Conservation (phyloP, 192 early-diverging fungal species). For the Entomortierella beljakovae region DNA sequence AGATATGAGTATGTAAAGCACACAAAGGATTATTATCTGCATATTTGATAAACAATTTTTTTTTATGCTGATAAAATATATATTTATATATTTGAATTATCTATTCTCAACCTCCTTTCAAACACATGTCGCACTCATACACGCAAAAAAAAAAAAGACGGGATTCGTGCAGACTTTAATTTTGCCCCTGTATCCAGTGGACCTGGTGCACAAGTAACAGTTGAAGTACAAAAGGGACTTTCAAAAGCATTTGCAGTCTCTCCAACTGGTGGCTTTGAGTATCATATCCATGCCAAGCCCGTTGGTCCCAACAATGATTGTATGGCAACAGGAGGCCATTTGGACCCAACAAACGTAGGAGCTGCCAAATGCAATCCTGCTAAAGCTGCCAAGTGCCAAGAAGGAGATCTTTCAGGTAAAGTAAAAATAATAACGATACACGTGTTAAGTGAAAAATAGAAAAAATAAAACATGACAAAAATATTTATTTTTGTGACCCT, state of each 20-base stretch:
- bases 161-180: conserved; percentile 22
- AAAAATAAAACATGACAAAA: no score
- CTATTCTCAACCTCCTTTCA: not conserved
- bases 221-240: conserved; percentile 5
- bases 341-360: conserved; percentile 20
- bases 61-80: not conserved
- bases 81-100: no score
- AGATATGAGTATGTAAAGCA: conserved; percentile 3
- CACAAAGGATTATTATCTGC: not conserved
- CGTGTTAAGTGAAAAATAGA: no score
- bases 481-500: no score
- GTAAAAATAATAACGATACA: no score
- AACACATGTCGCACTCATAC: no score
- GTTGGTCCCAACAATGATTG: conserved; percentile 36
- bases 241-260: not conserved
- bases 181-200: conserved; percentile 12
- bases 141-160: no score
- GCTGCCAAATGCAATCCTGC: conserved; percentile 15
- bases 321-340: conserved; percentile 32
- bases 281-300: conserved; percentile 33
- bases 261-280: conserved; percentile 18
- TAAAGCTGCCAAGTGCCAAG: conserved; percentile 18
- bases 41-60: not conserved
- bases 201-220: conserved; percentile 12
- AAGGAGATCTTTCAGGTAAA: conserved; percentile 51